Base-by-base conservation (phyloP, 2,329 filamentous ascomycete species). In the Aspergillus sp. region DNA sequence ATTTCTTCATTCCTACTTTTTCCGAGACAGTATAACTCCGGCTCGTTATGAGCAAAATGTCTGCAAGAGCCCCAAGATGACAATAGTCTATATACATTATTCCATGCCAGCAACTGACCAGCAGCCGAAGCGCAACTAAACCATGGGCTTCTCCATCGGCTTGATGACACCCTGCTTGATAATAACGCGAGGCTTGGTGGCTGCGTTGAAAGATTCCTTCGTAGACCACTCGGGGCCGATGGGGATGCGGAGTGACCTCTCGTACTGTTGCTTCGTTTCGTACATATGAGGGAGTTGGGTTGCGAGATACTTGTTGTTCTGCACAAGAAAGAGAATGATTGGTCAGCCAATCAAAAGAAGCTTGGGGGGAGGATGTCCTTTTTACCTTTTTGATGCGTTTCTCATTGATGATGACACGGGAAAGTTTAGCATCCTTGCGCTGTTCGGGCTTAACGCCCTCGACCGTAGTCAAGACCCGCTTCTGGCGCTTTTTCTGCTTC, bases 211-310 rank as follows among this genome's bases (percentile, higher is more conserved):
- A 15, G 91, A 92, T 81, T 92, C 88, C 85, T 97, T 97, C n/a
- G 94, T 98, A 69, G 89, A 88, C 93, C 94, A 99, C 78, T 99
- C 94, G 17, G 91, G 92, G 1, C 95, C 95, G 63, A 98, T 87
- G 1, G 95, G 95, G 68, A 97, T 80, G 48, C 94, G 85, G 61
- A 98, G 81, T 66, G 90, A 91, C 54, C 94, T 84, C 82, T 99
- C 95, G 79, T 98, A 98, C 82, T 97, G 93, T 72, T 91, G 85
- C 68, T 85, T 85, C 30, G 86, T 92, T 82, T 97, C 94, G 77
- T 93, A 98, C n/a, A 89, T 89, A 78, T 96, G 91, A 54, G 95
- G 95, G 54, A 99, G 82, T 70, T 88, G 86, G 8, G 88, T 87
- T 19, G 95, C 93, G 71, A 97, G 84, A 73, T 96, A 98, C 74